Conservation (phyloP, 352 stramenopile species). For the Globisporangium rhizosaccharum region DNA sequence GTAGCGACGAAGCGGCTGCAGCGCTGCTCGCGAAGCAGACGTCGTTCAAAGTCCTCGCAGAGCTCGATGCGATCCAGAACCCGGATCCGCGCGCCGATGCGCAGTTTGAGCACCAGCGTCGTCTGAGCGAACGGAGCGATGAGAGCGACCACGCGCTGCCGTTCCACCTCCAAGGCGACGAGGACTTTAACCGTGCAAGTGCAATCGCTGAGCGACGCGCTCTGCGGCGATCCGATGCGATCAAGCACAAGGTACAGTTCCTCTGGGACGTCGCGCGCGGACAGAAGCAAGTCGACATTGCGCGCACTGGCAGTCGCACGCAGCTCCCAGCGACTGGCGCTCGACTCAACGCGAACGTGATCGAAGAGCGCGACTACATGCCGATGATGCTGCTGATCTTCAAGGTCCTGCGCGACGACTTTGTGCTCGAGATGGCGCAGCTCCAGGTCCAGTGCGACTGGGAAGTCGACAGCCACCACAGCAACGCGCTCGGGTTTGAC, state of each 20-base stretch:
- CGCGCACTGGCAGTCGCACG: constrained; percentile 3
- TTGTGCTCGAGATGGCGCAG: constrained; percentile 47
- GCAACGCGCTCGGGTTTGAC: constrained; percentile 42
- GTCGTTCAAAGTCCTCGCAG: constrained; percentile 70
- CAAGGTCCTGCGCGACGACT: constrained; percentile 71
- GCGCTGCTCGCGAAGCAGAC: constrained; percentile 33
- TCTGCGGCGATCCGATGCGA: constrained; percentile 38
- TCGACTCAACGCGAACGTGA: constrained; percentile 11
- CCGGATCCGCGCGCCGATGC: constrained; percentile 37
- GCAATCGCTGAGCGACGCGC: constrained; percentile 46
- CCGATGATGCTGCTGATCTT: constrained; percentile 74
- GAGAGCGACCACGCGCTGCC: constrained; percentile 30
- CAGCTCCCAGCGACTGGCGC: constrained; percentile 6
- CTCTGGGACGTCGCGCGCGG: constrained; percentile 59
- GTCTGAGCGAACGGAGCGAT: neutral
- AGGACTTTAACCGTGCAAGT: constrained; percentile 56
- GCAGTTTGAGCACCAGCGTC: constrained; percentile 68
- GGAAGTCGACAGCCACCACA: constrained; percentile 68
- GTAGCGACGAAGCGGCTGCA: constrained; percentile 13
- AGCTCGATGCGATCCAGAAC: constrained; percentile 42
- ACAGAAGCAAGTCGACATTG: constrained; percentile 26
- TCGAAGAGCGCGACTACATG: constrained; percentile 65
- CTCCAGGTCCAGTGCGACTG: constrained; percentile 74
- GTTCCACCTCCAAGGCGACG: constrained; percentile 73
- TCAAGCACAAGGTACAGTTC: constrained; percentile 47